These are phyloP conservation scores for Incumbomyces delicatus DNA, from an alignment of 2,329 filamentous ascomycete genomes.

Conservation along the genomic window DNA sequence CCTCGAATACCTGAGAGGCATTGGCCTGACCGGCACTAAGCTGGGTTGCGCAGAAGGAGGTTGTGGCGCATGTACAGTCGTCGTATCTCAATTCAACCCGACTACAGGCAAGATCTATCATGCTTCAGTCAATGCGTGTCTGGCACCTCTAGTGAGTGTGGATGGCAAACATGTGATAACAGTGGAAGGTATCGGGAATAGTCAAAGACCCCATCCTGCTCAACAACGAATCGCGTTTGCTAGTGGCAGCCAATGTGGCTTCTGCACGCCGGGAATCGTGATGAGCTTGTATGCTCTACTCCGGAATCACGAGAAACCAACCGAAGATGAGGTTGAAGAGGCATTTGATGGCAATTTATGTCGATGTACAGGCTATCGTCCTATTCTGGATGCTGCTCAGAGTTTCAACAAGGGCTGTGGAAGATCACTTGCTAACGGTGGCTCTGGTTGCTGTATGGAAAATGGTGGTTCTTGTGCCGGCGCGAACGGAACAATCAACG, in stretches of 20 bases:
- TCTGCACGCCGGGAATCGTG: slow-evolving; percentile 95
- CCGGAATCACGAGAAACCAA: slow-evolving; percentile 59
- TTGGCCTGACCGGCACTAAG: slow-evolving; percentile 92
- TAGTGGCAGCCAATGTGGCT: slow-evolving; percentile 89
- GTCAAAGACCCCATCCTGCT: slow-evolving; percentile 73
- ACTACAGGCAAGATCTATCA: slow-evolving; percentile 91
- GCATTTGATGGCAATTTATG: slow-evolving; percentile 96
- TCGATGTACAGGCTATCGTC: slow-evolving; percentile 87
- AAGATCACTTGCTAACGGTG: slow-evolving; percentile 48
- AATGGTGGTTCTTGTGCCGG: slow-evolving; percentile 51
- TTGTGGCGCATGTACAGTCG: slow-evolving; percentile 89
- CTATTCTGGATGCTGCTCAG: slow-evolving; percentile 87
- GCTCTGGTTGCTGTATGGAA: slow-evolving; percentile 64
- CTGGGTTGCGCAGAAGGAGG: slow-evolving; percentile 93
- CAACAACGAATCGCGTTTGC: slow-evolving; percentile 86
- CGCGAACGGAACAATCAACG: slow-evolving; percentile 26
- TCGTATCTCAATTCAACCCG: slow-evolving; percentile 86
- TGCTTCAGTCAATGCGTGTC: slow-evolving; percentile 90
- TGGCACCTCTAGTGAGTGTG: slow-evolving; percentile 83
- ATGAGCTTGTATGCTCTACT: slow-evolving; percentile 93
- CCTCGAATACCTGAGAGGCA: slow-evolving; percentile 82
- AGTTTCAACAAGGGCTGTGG: slow-evolving; percentile 62
- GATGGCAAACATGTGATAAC: slow-evolving; percentile 98
- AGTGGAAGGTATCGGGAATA: slow-evolving; percentile 87
- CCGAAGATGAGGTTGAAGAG: slow-evolving; percentile 79